Evolutionary conservation across 129 eudicot species (phyloP).

Genomic region (Artemisia argyi): DNA sequence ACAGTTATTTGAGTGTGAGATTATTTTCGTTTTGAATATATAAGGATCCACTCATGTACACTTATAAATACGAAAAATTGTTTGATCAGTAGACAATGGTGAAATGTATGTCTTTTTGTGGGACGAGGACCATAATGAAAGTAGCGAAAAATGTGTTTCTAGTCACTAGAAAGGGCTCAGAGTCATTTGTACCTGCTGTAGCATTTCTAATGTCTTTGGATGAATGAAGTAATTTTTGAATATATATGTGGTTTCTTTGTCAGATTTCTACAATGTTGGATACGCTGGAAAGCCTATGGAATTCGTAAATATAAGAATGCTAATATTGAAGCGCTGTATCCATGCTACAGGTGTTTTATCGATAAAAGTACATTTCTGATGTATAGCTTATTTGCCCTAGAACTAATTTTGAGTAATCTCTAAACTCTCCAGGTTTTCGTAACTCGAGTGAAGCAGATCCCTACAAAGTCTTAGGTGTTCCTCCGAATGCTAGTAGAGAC

Average conservation of each 20-base stretch:
- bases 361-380: neutral
- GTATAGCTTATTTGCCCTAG: constrained; percentile 1
- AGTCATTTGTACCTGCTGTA: no score
- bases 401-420: neutral
- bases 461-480: constrained; percentile 76
- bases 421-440: constrained; percentile 41
- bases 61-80: no score
- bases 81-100: no score
- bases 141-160: no score
- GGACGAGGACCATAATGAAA: no score
- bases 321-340: constrained; percentile 45
- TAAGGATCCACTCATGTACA: no score
- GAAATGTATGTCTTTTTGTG: no score
- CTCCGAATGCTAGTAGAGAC: constrained; percentile 64
- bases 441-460: constrained; percentile 50
- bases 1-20: no score
- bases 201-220: neutral
- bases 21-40: no score
- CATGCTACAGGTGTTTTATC: constrained; percentile 85
- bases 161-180: no score
- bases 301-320: constrained; percentile 36
- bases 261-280: constrained; percentile 42
- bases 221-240: constrained; percentile 12
- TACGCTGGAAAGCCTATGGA: constrained; percentile 32
- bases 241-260: constrained; percentile 24